A percentile compares a stretch with the other conserved stretches of the same genome.
Evolutionary conservation across 345 rosid genomes (phyloP).

Genomic region (Excoecaria cochinchinensis): DNA sequence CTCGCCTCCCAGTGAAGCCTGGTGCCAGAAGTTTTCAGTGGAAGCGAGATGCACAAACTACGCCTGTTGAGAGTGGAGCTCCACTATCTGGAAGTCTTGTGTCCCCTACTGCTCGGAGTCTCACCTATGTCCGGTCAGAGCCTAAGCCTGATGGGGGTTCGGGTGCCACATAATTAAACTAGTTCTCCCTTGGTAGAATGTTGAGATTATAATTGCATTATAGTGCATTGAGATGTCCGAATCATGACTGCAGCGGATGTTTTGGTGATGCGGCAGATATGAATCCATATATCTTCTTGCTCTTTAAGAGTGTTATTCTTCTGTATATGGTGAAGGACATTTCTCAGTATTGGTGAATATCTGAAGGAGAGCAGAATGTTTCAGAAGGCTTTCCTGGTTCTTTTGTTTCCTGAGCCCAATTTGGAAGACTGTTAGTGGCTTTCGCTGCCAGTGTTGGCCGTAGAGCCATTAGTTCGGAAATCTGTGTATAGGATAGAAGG

Average conservation of each 20-base stretch:
- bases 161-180: conserved; percentile 25
- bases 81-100: conserved; percentile 29
- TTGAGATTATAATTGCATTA: not conserved
- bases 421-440: not conserved
- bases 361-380: not conserved
- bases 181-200: not conserved
- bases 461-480: conserved; percentile 9
- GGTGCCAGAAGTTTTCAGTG: conserved; percentile 95
- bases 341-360: conserved; percentile 8
- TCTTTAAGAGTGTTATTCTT: conserved; percentile 14
- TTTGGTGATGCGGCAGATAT: conserved; percentile 4
- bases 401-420: not conserved
- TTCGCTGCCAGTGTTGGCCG: not conserved
- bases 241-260: conserved; percentile 2
- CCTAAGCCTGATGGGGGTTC: conserved; percentile 45
- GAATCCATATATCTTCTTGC: not conserved
- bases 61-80: conserved; percentile 39
- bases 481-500: conserved; percentile 25
- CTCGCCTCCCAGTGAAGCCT: conserved; percentile 53
- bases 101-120: conserved; percentile 54
- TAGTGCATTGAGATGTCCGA: conserved; percentile 8
- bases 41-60: conserved; percentile 69
- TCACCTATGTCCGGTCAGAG: conserved; percentile 72
- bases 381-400: conserved; percentile 3
- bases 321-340: conserved; percentile 16